These are phyloP conservation scores for Beauveria sp. DNA, from an alignment of 2,329 filamentous ascomycete species.

Conservation along the genomic window DNA sequence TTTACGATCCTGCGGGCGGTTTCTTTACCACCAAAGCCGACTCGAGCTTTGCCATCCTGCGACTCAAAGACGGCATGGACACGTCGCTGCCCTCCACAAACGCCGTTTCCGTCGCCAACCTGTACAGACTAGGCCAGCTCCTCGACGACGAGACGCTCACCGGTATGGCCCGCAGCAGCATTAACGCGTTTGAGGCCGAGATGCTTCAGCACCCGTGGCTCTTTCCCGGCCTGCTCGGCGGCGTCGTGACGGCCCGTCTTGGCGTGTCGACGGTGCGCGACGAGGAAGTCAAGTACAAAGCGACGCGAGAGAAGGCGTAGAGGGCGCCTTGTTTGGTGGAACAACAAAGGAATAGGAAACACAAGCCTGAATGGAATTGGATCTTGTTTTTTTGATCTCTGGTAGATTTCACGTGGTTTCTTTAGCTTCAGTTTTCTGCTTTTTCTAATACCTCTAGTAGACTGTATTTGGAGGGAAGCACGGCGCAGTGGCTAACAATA, in stretches of 20 bases:
- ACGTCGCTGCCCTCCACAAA: conserved; percentile 86
- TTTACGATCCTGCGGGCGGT: conserved; percentile 63
- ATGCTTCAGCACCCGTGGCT: conserved; percentile 89
- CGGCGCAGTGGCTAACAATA: background rate
- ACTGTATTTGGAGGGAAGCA: background rate
- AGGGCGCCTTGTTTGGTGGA: background rate
- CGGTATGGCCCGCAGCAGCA: conserved; percentile 61
- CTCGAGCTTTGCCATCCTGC: conserved; percentile 66
- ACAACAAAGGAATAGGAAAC: background rate
- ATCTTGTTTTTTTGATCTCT: background rate
- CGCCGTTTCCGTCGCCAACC: conserved; percentile 74
- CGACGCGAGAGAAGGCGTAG: conserved; percentile 17
- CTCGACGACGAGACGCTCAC: conserved; percentile 59
- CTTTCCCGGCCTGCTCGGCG: conserved; percentile 71
- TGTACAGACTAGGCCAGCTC: conserved; percentile 70
- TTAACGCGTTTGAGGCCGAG: conserved; percentile 83
- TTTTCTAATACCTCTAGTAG: conserved; percentile 1
- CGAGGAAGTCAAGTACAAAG: conserved; percentile 20
- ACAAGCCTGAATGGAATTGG: background rate
- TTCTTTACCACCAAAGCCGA: conserved; percentile 65
- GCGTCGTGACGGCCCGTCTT: conserved; percentile 66
- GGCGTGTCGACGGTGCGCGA: conserved; percentile 45
- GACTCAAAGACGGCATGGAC: conserved; percentile 93
- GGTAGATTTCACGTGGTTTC: conserved; percentile 10
- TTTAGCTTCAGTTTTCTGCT: background rate